These are phyloP conservation scores for Tuber umbilicatum DNA, from an alignment of 495 filamentous ascomycete species.

Conservation along the genomic window DNA sequence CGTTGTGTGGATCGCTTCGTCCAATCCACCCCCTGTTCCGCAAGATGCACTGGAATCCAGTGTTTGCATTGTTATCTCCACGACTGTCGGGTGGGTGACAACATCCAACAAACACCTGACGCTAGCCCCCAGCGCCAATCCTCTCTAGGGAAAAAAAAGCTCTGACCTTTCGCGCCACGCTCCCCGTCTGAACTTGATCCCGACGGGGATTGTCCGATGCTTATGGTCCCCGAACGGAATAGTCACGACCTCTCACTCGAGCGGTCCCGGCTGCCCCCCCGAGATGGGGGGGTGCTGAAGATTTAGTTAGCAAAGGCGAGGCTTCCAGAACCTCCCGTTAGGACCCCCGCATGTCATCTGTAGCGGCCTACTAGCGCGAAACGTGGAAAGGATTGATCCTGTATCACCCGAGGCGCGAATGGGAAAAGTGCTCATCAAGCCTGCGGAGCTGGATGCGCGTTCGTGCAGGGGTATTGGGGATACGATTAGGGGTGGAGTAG, in stretches of 20 bases:
- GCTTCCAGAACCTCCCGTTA: not conserved
- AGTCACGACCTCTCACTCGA: not conserved
- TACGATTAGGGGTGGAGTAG: not conserved
- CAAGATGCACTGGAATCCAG: not conserved
- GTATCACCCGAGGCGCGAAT: not conserved
- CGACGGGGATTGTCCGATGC: not conserved
- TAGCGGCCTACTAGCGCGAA: not conserved
- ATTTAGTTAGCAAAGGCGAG: not conserved
- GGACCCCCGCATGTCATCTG: not conserved
- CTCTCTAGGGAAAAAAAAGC: not conserved
- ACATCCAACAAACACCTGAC: not conserved
- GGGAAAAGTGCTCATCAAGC: not conserved
- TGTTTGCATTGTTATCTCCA: no score
- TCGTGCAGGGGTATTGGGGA: not conserved
- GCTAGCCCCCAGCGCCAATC: not conserved
- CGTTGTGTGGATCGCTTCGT: not conserved
- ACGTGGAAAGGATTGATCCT: not conserved
- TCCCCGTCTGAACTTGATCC: no score
- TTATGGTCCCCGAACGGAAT: not conserved
- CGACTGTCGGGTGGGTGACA: no score
- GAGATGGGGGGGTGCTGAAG: not conserved
- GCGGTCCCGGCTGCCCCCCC: not conserved
- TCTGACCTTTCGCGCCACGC: no score
- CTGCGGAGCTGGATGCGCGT: not conserved
- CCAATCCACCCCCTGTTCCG: not conserved